phyloP scores from a whole-genome alignment of 352 stramenopile genomes.

The Halophytophthora batemanensis region DNA sequence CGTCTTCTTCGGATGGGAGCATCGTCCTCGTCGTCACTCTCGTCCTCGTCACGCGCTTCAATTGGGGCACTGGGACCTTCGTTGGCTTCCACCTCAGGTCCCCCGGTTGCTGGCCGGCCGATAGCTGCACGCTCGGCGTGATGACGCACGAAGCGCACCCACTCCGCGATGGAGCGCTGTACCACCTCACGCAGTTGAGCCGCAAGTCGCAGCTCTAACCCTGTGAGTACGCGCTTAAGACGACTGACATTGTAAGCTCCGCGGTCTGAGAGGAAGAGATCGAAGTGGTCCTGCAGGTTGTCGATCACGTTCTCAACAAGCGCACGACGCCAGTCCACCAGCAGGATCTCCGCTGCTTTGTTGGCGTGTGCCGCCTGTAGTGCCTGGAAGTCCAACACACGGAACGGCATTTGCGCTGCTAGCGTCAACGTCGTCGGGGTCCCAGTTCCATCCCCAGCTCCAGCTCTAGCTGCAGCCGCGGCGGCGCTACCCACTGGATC shows the following conservation, averaged over 20 bases:
- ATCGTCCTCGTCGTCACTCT: conserved; percentile 7
- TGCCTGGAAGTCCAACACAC: conserved; percentile 80
- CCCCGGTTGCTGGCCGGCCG: background rate
- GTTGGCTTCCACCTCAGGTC: conserved; percentile 5
- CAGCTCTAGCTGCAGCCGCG: conserved; percentile 5
- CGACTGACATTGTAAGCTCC: conserved; percentile 46
- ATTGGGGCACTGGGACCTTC: background rate
- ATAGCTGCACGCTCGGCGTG: conserved; percentile 8
- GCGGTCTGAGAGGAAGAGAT: conserved; percentile 90
- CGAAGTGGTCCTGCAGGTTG: conserved; percentile 92
- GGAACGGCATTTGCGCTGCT: conserved; percentile 72
- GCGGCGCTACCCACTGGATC: background rate
- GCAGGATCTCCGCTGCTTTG: conserved; percentile 69
- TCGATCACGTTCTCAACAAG: conserved; percentile 93
- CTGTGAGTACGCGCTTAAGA: conserved; percentile 78
- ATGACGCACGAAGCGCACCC: conserved; percentile 53
- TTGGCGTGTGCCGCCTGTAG: conserved; percentile 75
- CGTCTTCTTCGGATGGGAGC: conserved; percentile 5
- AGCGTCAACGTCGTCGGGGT: conserved; percentile 19
- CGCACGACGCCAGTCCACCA: conserved; percentile 86
- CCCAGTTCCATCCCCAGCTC: conserved; percentile 1
- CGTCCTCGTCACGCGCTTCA: conserved; percentile 1
- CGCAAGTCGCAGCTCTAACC: conserved; percentile 84
- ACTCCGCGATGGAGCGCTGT: conserved; percentile 47
- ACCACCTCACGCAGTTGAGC: conserved; percentile 81